These are phyloP conservation scores for Marchantia paleacea DNA, from an alignment of 225 moss, liverwort and hornwort species.

Conservation along the genomic window DNA sequence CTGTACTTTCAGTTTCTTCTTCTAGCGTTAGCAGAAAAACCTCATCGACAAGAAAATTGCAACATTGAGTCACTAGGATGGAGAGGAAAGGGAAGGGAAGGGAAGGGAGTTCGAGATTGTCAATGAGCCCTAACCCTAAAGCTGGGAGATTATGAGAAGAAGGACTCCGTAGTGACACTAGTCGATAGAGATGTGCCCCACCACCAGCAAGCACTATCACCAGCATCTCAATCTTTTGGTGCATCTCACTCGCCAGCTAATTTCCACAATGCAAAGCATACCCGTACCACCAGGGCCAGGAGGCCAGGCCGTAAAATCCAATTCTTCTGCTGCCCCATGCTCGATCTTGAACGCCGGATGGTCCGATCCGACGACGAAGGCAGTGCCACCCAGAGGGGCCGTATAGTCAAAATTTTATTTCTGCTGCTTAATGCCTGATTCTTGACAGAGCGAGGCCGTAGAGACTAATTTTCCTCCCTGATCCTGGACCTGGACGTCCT, in stretches of 20 bases:
- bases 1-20: too few species aligned
- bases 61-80: not conserved
- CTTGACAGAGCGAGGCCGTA: too few species aligned
- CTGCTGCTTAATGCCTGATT: too few species aligned
- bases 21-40: not conserved
- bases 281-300: not conserved
- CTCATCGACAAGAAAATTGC: not conserved
- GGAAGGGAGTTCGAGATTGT: not conserved
- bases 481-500: not conserved
- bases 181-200: not conserved
- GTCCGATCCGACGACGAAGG: too few species aligned
- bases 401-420: too few species aligned
- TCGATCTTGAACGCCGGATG: not conserved
- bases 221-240: not conserved
- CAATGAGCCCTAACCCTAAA: not conserved
- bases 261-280: slow-evolving; percentile 4
- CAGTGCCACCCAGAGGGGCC: too few species aligned
- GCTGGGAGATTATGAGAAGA: not conserved
- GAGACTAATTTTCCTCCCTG: not conserved
- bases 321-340: not conserved
- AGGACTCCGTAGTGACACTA: too few species aligned
- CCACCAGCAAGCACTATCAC: not conserved
- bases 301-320: not conserved
- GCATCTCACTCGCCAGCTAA: slow-evolving; percentile 7
- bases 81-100: too few species aligned